phyloP scores from a whole-genome alignment of 1,284 basidiomycete genomes.

The Takashimella koratensis region DNA sequence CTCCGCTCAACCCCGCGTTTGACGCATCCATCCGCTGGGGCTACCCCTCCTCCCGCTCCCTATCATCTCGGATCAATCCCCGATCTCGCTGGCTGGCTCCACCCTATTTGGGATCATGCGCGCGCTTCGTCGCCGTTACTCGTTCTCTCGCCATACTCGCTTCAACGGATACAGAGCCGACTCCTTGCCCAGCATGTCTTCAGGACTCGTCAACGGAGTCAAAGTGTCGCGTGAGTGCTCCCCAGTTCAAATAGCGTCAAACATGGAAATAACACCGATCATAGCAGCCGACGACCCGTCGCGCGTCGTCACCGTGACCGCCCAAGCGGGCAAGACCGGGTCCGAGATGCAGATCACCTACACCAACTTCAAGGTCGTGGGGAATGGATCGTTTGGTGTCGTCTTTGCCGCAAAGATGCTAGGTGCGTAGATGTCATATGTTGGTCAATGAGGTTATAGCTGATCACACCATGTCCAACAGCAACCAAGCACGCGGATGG shows the following conservation, averaged over 20 bases:
- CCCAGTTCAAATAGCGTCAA: constrained; percentile 26
- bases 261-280: no score
- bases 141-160: neutral
- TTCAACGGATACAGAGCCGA: neutral
- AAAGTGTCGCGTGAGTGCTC: constrained; percentile 75
- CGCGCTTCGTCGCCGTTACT: no score
- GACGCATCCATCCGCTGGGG: no score
- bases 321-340: constrained; percentile 90
- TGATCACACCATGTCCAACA: no score
- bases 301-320: constrained; percentile 90
- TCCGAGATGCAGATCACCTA: constrained; percentile 86
- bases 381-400: constrained; percentile 98
- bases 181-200: neutral
- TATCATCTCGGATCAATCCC: neutral
- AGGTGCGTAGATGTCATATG: constrained; percentile 20
- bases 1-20: no score
- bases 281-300: constrained; percentile 79
- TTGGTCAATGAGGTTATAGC: neutral
- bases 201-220: constrained; percentile 68
- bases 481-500: constrained; percentile 41
- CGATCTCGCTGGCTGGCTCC: neutral
- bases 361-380: constrained; percentile 96
- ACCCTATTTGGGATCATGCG: no score
- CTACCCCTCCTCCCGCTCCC: neutral
- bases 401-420: constrained; percentile 73